Evolutionary conservation across 2,329 filamentous ascomycete species (phyloP).

Genomic region (Colletotrichum limetticola): DNA sequence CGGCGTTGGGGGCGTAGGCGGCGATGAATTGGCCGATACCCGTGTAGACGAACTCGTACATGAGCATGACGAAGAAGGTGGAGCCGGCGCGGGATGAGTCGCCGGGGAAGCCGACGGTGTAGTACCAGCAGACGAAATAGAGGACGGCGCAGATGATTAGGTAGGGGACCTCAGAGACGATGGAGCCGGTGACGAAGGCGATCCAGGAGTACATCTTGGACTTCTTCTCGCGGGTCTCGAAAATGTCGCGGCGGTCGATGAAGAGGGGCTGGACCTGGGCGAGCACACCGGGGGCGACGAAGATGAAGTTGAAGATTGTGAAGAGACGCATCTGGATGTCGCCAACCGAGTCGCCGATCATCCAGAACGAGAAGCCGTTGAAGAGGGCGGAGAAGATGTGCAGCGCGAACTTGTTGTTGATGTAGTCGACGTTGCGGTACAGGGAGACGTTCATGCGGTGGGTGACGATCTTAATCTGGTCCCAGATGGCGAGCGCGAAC

Average conservation of each 20-base stretch:
- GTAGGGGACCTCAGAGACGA: constrained; percentile 60
- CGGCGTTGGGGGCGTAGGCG: constrained; percentile 69
- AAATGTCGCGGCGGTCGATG: constrained; percentile 65
- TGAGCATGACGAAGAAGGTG: constrained; percentile 64
- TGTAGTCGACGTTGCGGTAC: constrained; percentile 74
- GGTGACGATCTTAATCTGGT: constrained; percentile 73
- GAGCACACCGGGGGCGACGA: constrained; percentile 68
- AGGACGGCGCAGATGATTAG: constrained; percentile 55
- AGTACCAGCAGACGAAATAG: constrained; percentile 69
- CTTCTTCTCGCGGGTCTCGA: constrained; percentile 69
- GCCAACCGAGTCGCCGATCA: constrained; percentile 60
- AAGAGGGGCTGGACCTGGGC: constrained; percentile 70
- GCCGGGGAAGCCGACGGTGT: constrained; percentile 62
- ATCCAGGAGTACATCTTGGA: constrained; percentile 71
- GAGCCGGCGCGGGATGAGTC: constrained; percentile 59
- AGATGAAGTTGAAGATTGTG: constrained; percentile 72
- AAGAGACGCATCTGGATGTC: constrained; percentile 67
- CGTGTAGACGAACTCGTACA: constrained; percentile 70
- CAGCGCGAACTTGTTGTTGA: constrained; percentile 70
- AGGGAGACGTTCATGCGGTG: constrained; percentile 71
- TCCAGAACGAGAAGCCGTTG: constrained; percentile 72
- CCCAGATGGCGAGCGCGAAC: constrained; percentile 75
- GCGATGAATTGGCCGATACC: constrained; percentile 72
- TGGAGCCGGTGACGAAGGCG: constrained; percentile 65
- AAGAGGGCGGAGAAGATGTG: constrained; percentile 66